Percentiles rank a stretch among this genome's conserved stretches.
These are phyloP conservation scores for Nemania diffusa DNA, from an alignment of 2,329 filamentous ascomycete species.

Conservation along the genomic window DNA sequence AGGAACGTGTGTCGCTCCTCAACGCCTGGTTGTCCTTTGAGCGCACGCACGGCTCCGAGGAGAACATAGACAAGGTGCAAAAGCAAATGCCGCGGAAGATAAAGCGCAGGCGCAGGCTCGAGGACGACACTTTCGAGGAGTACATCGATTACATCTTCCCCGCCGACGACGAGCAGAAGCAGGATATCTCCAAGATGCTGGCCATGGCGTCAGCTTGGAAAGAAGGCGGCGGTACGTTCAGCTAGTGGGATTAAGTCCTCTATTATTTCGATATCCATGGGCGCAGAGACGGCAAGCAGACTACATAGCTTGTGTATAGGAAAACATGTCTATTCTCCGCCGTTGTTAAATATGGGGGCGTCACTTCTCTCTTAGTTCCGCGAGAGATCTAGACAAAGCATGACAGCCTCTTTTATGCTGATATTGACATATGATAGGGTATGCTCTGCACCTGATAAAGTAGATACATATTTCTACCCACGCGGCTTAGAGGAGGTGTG, in stretches of 20 bases:
- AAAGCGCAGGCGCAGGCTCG: conserved; percentile 91
- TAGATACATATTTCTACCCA: neutral
- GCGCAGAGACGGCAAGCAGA: neutral
- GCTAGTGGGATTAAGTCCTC: conserved; percentile 23
- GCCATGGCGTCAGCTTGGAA: conserved; percentile 92
- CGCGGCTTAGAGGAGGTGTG: neutral
- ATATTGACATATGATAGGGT: neutral
- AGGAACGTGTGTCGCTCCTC: conserved; percentile 91
- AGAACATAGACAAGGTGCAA: conserved; percentile 84
- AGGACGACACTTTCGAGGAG: conserved; percentile 95
- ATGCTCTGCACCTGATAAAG: too few relatives aligned
- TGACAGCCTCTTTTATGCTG: neutral
- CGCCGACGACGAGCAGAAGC: conserved; percentile 87
- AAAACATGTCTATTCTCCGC: neutral
- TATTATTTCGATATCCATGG: neutral
- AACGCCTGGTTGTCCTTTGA: conserved; percentile 95
- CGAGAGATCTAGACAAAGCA: neutral
- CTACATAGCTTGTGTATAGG: conserved; percentile 12
- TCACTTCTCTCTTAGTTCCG: too few relatives aligned
- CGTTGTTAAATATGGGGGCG: too few relatives aligned
- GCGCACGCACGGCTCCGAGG: conserved; percentile 78
- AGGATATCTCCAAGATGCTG: conserved; percentile 84
- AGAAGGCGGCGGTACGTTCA: conserved; percentile 59
- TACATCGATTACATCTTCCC: conserved; percentile 98
- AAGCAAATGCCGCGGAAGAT: conserved; percentile 93